phyloP scores from a whole-genome alignment of 225 moss, liverwort and hornwort genomes.

The Anthoceros angustus region DNA sequence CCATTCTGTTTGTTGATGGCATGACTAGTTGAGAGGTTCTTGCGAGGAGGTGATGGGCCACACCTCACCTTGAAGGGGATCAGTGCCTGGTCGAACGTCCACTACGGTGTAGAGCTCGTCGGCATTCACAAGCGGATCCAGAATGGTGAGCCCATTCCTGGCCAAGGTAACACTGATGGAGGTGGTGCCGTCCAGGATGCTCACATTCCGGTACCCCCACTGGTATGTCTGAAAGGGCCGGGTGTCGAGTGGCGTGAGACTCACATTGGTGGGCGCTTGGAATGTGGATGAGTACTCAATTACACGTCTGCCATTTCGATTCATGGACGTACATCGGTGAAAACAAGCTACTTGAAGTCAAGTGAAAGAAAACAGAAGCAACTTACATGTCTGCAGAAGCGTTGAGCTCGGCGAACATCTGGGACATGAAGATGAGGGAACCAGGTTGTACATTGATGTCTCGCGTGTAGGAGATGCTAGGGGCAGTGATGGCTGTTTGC shows the following conservation, averaged over 20 bases:
- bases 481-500: background rate
- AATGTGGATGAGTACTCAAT: background rate
- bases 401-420: conserved; percentile 1
- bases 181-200: background rate
- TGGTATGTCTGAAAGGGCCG: background rate
- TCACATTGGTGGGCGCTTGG: background rate
- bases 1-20: background rate
- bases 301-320: background rate
- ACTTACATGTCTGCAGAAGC: background rate
- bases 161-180: background rate
- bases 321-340: background rate
- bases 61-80: background rate
- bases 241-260: background rate
- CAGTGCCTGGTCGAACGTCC: background rate
- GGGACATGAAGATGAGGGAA: background rate
- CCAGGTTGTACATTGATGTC: background rate
- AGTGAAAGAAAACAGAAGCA: background rate
- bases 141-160: background rate
- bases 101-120: background rate
- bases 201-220: background rate
- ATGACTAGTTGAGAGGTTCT: background rate
- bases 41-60: background rate
- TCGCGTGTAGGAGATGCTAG: background rate
- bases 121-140: background rate
- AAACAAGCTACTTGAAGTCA: background rate